phyloP scores from a whole-genome alignment of 352 stramenopile genomes.

The Elongisporangium senticosum region DNA sequence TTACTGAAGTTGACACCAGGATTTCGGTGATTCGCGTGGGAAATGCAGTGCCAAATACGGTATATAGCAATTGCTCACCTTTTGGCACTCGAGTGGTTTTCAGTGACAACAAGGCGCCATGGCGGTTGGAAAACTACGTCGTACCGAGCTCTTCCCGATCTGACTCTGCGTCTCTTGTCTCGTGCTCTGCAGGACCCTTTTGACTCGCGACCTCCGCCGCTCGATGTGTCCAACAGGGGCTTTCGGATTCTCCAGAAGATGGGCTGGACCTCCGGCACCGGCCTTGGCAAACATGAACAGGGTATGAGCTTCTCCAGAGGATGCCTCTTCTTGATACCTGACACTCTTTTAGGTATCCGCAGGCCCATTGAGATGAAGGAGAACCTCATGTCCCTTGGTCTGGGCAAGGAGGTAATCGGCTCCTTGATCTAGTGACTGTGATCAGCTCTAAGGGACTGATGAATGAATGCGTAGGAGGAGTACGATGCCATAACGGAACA shows the following conservation, averaged over 20 bases:
- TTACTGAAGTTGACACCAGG: too few species aligned
- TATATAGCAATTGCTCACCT: too few species aligned
- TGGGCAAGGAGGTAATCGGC: conserved; percentile 42
- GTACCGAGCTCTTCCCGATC: too few species aligned
- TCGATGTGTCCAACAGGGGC: conserved; percentile 48
- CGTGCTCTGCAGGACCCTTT: not conserved
- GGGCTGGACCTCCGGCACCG: conserved; percentile 48
- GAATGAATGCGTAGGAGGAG: conserved; percentile 26
- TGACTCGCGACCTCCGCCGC: conserved; percentile 1
- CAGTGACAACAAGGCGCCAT: too few species aligned
- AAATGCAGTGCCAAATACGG: too few species aligned
- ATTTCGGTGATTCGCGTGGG: too few species aligned
- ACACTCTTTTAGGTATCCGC: conserved; percentile 30
- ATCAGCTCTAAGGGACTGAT: not conserved
- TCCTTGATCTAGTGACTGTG: too few species aligned
- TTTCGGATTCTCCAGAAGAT: conserved; percentile 56
- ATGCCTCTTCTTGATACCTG: too few species aligned
- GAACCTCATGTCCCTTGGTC: conserved; percentile 46
- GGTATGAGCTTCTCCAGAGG: conserved; percentile 7
- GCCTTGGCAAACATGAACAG: conserved; percentile 47
- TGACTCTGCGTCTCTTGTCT: too few species aligned
- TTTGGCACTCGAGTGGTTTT: not conserved
- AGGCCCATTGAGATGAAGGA: conserved; percentile 58
- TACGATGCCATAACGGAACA: conserved; percentile 46
- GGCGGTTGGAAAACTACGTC: too few species aligned